Evolutionary conservation across 2,329 filamentous ascomycete genomes (phyloP), one percentile per base, ranked within the genome.

Genomic region (Rhynchosporium agropyri): DNA sequence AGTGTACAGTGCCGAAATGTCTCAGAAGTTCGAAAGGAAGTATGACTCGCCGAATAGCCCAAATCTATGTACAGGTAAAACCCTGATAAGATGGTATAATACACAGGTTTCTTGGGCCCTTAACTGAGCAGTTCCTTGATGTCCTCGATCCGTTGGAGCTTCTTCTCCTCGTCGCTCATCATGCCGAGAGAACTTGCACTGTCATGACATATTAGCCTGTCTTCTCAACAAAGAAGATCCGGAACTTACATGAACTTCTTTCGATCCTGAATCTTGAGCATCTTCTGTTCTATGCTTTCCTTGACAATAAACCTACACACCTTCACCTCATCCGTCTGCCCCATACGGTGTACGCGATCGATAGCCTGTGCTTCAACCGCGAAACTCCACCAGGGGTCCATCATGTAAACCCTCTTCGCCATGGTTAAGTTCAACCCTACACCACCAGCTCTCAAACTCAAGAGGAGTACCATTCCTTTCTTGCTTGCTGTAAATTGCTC

Each of bases 341-440:
- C 95, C 91, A 99, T 97, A 8, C 95, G 87, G 79, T 99, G 95
- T 40, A 99, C 92, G 1, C 95, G 91, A 78, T 99, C 95, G 72
- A 99, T 98, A 8, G 95, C 95, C 77, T 99, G 95, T 4, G 93
- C 92, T 77, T 99, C 95, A 12, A 98, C 89, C 0, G 95, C 93
- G 76, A 94, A 99, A 74, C 91, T 96, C 95, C 95, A 99, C 95
- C 95, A 99, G 0, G 95, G 95, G 76, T 99, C 95, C 95, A 99
- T 98, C 90, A 99, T 96, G 79, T 89, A 99, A 4, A 99, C 96
- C 60, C 91, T 82, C 67, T 89, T 91, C 5, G 95, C 95, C 68
- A 88, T 88, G 0, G 94, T 98, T 65, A 99, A 77, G 73, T 99
- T 99, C 49, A 99, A 81, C 0, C 95, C 95, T 0, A 99, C 95